Conservation (phyloP, 2,329 filamentous ascomycete genomes). For the Diaporthe citriasiana region DNA sequence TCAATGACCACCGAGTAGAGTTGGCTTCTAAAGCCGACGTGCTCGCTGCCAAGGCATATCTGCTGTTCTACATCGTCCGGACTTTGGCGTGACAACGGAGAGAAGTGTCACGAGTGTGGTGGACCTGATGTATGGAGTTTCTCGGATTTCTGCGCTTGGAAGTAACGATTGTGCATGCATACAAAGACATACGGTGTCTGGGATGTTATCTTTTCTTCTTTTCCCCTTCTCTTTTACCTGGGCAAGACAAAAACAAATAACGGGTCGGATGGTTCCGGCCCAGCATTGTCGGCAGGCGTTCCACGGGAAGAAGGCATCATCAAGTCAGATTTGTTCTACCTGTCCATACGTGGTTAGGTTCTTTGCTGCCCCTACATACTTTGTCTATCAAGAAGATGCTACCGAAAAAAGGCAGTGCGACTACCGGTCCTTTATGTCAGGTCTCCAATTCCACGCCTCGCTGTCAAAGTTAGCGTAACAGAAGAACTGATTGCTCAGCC, state of each 20-base stretch:
- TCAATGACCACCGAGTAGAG: constrained; percentile 95
- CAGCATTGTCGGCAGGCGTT: constrained; percentile 34
- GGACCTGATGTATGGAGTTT: constrained; percentile 33
- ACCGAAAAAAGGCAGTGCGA: too few species aligned
- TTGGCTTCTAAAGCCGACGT: constrained; percentile 88
- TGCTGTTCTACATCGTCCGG: constrained; percentile 87
- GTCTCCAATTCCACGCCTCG: constrained; percentile 62
- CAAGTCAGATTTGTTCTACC: constrained; percentile 10
- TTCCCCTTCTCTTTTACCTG: not conserved
- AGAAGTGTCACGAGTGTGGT: constrained; percentile 27
- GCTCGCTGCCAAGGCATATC: constrained; percentile 86
- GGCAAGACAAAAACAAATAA: constrained; percentile 16
- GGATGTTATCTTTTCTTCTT: not conserved
- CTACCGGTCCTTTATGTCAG: constrained; percentile 42
- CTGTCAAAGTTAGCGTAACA: constrained; percentile 86
- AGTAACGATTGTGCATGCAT: constrained; percentile 21
- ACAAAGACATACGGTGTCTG: constrained; percentile 25
- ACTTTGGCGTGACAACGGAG: constrained; percentile 61
- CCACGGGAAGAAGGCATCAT: constrained; percentile 20
- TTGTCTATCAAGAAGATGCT: not conserved
- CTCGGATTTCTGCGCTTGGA: constrained; percentile 23
- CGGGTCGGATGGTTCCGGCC: not conserved
- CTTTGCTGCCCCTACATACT: constrained; percentile 1
- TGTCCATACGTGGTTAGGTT: constrained; percentile 9
- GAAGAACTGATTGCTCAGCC: constrained; percentile 84